Evolutionary conservation across 2,329 filamentous ascomycete genomes (phyloP).

Genomic region (Diplodia mutila): DNA sequence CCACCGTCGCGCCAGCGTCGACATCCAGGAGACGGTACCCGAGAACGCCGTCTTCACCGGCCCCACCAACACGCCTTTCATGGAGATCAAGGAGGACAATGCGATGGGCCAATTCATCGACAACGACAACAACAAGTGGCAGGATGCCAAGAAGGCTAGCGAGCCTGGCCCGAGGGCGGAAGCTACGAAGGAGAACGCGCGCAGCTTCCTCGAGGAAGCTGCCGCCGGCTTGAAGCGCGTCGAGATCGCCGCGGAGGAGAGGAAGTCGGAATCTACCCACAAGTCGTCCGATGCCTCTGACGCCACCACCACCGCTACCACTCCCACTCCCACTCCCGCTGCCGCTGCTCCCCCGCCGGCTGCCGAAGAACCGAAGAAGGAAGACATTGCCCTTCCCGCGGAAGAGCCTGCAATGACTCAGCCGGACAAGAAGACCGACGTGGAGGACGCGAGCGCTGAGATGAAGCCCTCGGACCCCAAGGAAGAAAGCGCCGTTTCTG

Average conservation of each 20-base stretch:
- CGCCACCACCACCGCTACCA: not conserved
- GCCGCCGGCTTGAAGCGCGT: slow-evolving; percentile 7
- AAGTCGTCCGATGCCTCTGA: not conserved
- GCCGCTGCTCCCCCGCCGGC: not conserved
- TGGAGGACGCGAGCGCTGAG: slow-evolving; percentile 45
- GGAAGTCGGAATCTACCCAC: slow-evolving; percentile 1
- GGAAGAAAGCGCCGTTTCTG: slow-evolving; percentile 43
- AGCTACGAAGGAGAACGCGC: slow-evolving; percentile 25
- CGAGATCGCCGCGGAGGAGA: slow-evolving; percentile 22
- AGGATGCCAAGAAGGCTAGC: slow-evolving; percentile 43
- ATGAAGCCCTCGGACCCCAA: slow-evolving; percentile 48
- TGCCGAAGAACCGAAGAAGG: slow-evolving; percentile 22
- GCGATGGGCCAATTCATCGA: slow-evolving; percentile 30
- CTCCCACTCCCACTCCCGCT: not conserved
- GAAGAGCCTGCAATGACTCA: slow-evolving; percentile 39
- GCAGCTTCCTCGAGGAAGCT: slow-evolving; percentile 22
- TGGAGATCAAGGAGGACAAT: slow-evolving; percentile 34
- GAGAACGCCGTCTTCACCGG: slow-evolving; percentile 48
- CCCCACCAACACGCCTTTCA: slow-evolving; percentile 41
- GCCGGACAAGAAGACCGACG: slow-evolving; percentile 50
- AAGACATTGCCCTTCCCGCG: slow-evolving; percentile 29
- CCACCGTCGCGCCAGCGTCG: slow-evolving; percentile 41
- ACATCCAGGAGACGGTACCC: slow-evolving; percentile 45
- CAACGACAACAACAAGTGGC: slow-evolving; percentile 35
- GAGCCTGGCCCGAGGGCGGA: slow-evolving; percentile 34